phyloP scores from a whole-genome alignment of 805 yeast genomes.

The Clavispora asparagi region DNA sequence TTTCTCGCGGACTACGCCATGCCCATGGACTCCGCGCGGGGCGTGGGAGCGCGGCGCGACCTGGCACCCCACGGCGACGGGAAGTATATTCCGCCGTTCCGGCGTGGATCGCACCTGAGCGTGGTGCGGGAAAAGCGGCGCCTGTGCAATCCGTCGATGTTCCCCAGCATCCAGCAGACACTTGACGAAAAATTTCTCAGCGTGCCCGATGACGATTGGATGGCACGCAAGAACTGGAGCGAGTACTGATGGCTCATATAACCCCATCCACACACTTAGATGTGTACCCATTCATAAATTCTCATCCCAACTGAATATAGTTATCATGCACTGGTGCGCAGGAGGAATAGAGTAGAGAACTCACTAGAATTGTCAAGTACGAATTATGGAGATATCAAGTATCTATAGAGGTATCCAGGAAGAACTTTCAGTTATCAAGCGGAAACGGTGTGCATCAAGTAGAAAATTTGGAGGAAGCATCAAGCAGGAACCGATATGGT shows the following conservation, averaged over 20 bases:
- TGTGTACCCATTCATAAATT: background rate
- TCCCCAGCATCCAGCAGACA: conserved; percentile 9
- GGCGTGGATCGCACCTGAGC: conserved; percentile 45
- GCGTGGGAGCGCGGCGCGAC: background rate
- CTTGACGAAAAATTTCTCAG: conserved; percentile 9
- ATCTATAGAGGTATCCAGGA: no score
- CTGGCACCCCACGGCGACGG: conserved; percentile 25
- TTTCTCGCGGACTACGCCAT: background rate
- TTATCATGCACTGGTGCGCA: no score
- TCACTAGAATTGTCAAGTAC: no score
- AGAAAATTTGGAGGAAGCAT: no score
- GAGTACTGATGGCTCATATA: background rate
- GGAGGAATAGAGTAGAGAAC: no score
- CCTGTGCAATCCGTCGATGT: conserved; percentile 7
- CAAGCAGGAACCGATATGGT: no score
- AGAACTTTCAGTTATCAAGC: no score
- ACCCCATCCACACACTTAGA: background rate
- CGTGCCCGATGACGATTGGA: conserved; percentile 14
- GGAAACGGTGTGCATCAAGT: no score
- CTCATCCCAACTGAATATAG: no score
- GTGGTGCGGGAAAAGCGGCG: conserved; percentile 11
- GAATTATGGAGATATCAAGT: no score
- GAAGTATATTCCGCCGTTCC: conserved; percentile 69
- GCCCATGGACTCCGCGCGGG: background rate
- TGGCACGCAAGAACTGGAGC: conserved; percentile 11